Conservation (phyloP, 768 basidiomycete genomes). For the Daedaleopsis sinensis region DNA sequence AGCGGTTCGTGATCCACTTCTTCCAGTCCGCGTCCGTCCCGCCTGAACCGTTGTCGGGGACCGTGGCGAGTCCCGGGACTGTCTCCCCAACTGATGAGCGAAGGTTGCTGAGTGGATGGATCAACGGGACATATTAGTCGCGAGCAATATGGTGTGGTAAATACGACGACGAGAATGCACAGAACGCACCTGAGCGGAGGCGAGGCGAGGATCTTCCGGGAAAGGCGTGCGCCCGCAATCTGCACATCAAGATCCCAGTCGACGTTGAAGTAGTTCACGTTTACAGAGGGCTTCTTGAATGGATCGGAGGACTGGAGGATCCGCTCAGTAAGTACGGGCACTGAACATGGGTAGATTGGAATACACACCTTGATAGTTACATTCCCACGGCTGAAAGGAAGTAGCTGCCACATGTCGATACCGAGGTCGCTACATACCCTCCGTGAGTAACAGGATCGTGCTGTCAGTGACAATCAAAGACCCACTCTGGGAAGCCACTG, state of each 20-base stretch:
- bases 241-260: slow-evolving; percentile 54
- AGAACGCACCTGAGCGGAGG: slow-evolving; percentile 44
- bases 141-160: no score
- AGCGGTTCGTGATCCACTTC: slow-evolving; percentile 42
- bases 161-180: no score
- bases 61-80: slow-evolving; percentile 43
- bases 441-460: no score
- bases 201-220: slow-evolving; percentile 44
- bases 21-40: slow-evolving; percentile 51
- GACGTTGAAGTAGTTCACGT: slow-evolving; percentile 53
- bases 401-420: slow-evolving; percentile 54
- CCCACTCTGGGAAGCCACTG: slow-evolving; percentile 49
- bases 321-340: background rate
- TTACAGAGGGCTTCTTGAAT: slow-evolving; percentile 48
- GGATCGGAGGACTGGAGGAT: slow-evolving; percentile 45
- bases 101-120: slow-evolving; percentile 1
- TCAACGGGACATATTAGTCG: background rate
- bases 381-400: slow-evolving; percentile 58
- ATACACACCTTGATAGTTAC: slow-evolving; percentile 46
- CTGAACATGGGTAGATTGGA: background rate
- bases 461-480: no score
- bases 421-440: slow-evolving; percentile 41
- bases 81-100: slow-evolving; percentile 39
- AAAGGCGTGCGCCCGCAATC: slow-evolving; percentile 48
- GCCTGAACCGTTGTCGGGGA: slow-evolving; percentile 43